Base-by-base conservation (phyloP, 148 eudicot genomes). In the Rhododendron vialii region DNA sequence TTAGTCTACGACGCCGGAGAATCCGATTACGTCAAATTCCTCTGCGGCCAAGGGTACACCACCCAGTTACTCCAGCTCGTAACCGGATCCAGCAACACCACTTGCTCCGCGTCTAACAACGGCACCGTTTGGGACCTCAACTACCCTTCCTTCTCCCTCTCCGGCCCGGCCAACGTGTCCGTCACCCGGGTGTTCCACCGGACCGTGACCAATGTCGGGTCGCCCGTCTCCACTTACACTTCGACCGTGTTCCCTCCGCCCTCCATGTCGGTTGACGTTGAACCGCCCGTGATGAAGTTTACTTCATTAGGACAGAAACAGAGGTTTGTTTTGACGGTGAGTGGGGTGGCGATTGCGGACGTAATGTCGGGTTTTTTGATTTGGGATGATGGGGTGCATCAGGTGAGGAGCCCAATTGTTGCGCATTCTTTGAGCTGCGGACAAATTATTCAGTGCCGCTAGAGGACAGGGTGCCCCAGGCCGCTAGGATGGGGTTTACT, bases 151-250 rank as follows among this genome's bases (percentile, higher is more conserved):
- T 88, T 92, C 18, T 53, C 93, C 1, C 41, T 90, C 2, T 89
- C 90, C 0, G 83, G 71, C 4, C 10, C 7, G 1, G 3, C n/a
- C 6, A 26, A 15, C 2, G 14, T 14, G 0, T 35, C 85, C 7
- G 6, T 88, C 33, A 86, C 95, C 13, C 13, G 15, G 33, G 73
- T 84, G 1, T 92, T 89, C 84, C 83, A 85, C 9, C 80, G 93
- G 43, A 90, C 86, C 0, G 93, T 92, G 0, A 92, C 93, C 4
- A 92, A 92, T 50, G 91, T 92, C 53, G 93, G 93, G 9, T 79
- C 92, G 5, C 85, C 90, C 20, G 59, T 47, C 12, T 90, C 92
- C 14, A 86, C 86, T 7, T 90, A 90, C 81, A 83, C 87, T 8
- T 90, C 86, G 1, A 86, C 24, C 0, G 45, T 90, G 36, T 22